Evolutionary conservation across 768 basidiomycete species (phyloP).

Genomic region (Scleroderma bovista): DNA sequence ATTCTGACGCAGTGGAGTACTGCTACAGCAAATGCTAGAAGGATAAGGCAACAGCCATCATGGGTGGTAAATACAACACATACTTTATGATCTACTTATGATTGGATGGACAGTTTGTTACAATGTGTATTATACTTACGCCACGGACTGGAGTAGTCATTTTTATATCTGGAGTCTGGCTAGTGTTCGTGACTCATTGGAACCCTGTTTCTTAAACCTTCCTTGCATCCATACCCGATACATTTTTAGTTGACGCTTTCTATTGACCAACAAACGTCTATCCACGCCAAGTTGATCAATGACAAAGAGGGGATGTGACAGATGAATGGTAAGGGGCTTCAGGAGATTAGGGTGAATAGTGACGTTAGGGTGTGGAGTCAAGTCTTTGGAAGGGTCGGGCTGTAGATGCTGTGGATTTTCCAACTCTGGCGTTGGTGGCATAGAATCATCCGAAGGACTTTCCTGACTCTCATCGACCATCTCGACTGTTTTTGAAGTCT

Average conservation of each 20-base stretch:
- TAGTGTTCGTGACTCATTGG: background rate
- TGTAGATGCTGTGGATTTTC: constrained; percentile 2
- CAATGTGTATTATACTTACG: too few species aligned
- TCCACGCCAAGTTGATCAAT: constrained; percentile 87
- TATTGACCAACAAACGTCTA: constrained; percentile 83
- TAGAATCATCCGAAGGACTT: constrained; percentile 7
- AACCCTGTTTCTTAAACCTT: constrained; percentile 55
- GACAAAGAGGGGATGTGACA: constrained; percentile 62
- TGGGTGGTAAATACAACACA: too few species aligned
- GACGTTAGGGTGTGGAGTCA: background rate
- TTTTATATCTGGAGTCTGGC: background rate
- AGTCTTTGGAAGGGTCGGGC: background rate
- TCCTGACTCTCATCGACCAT: constrained; percentile 29
- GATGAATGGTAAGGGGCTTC: constrained; percentile 12
- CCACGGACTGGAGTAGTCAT: too few species aligned
- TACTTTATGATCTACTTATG: too few species aligned
- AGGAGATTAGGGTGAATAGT: constrained; percentile 37
- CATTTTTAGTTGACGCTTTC: constrained; percentile 95
- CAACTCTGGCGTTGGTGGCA: constrained; percentile 6
- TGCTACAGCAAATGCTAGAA: background rate
- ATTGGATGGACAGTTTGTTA: too few species aligned
- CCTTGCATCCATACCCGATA: constrained; percentile 95
- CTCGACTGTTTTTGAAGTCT: constrained; percentile 28
- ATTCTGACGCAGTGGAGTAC: constrained; percentile 1
- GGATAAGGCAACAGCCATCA: too few species aligned